Base-by-base conservation (phyloP, 2,329 filamentous ascomycete genomes). In the Nigrospora oryzae region DNA sequence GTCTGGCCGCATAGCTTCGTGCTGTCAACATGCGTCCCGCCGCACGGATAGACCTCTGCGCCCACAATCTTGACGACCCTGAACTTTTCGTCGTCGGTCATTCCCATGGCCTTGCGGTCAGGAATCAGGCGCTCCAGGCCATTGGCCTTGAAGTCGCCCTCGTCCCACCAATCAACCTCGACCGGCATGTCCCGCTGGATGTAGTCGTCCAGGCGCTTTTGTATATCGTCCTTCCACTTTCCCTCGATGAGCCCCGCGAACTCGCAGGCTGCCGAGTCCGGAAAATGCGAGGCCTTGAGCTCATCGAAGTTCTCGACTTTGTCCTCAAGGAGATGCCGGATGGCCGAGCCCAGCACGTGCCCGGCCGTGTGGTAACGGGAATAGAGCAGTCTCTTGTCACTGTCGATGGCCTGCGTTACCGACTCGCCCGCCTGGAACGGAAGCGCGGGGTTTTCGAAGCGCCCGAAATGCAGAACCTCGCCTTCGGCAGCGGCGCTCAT, bases 321-420 rank as follows among this genome's bases (percentile, higher is more conserved):
- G 2, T 68, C 62, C 49, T 74, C 70, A 2, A 79, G 62, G 0
- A 85, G 69, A 43, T 73, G 66, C 2, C 77, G 70, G n/a, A 87
- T 79, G 0, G 84, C 84, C 0, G 79, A 64, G 3, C 84, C 83
- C 1, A 89, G 72, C 3, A 88, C 76, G 53, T 89, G 85, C 32
- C 85, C 85, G 0, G 83, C 84, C 0, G 84, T 88, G 61, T 89
- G 85, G 1, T 84, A 70, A 1, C 84, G 75, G 1, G 82, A 86
- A 63, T 83, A 79, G 1, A 85, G 67, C 1, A 70, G 56, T 0
- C 85, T 73, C 51, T 79, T 83, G 15, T 75, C 71, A 0, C 54
- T 62, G 56, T 89, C 77, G 45, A 89, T 77, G 12, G 56, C 52
- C 55, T 86, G 84, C 8, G 65, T 63, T 13, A 83, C 67, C 0